Base-by-base conservation (phyloP, 257 asterid species). In the Mitragyna speciosa region DNA sequence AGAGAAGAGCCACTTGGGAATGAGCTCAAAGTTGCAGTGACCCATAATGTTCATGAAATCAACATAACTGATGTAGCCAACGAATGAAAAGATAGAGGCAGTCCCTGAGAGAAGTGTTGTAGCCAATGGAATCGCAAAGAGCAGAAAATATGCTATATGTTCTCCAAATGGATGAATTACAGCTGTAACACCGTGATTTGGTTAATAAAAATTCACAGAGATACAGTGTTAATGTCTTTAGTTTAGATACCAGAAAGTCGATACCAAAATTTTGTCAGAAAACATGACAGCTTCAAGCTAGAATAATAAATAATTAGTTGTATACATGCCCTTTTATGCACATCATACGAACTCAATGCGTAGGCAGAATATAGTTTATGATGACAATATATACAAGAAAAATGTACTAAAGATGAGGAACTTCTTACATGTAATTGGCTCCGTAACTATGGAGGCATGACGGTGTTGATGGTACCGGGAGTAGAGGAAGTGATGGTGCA, bases 31-130 rank as follows among this genome's bases (percentile, higher is more conserved):
- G 86, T 93, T 93, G 94, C 97, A 93, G 80, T 93, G 97, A 0
- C 98, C 98, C 98, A 93, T 89, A 76, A 92, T 90, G 94, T 93
- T 93, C 98, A 93, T 92, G 87, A 90, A 82, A 76, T 93, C 98
- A 61, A 93, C 85, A 82, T 81, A 93, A 9, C 82, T 81, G 5
- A 93, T 75, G 24, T 93, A 93, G 15, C 90, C 91, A 3, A 73
- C 68, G 0, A 92, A 19, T 0, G 96, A 86, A 14, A 20, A 11
- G 11, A 91, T 3, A 2, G 95, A 93, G 41, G 89, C 91, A 0
- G 83, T 94, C 79, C 84, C 79, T 0, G 88, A 86, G 59, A 49
- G 51, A 64, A 89, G 3, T 0, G 97, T 90, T 12, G 93, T 74
- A 0, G 82, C 75, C 66, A 82, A 0, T 0, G 99, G 98, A 20